Evolutionary conservation across 139 green algal species (phyloP), one percentile per base, ranked within the genome.

Genomic region (Micractinium sp.): DNA sequence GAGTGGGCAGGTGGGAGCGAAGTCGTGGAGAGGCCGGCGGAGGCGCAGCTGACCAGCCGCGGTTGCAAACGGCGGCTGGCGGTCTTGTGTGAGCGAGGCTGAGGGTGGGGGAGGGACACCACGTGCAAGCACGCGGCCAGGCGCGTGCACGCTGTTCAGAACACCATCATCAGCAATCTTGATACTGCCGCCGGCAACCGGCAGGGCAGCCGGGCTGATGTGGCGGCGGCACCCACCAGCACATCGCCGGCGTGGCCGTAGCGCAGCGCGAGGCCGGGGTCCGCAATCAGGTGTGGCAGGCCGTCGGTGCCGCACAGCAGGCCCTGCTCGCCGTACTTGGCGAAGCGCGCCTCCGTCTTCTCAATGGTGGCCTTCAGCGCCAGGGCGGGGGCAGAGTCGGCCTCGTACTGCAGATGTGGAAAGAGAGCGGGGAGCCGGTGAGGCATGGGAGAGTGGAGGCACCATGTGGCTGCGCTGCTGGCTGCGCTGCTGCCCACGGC

Each of bases 301-400:
- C 98, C 98, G 88, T 99, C 98, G 67, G 95, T 95, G 86, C 98
- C 98, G 95, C 98, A 99, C 87, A 99, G 97, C 91, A 99, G 94
- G 81, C 96, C 95, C 66, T 95, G 88, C 87, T 96, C 96, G 38
- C 88, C 96, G 94, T 99, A 99, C 91, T 96, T 98, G 39, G 92
- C 95, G 89, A 99, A 99, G 80, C 98, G 95, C 81, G 93, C 94
- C 92, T 99, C 95, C 75, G 97, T 99, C 90, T 96, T 96, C 88
- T 98, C 95, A 27, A 98, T 99, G 92, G 96, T 99, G 90, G 97
- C 97, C 83, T 99, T 91, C 53, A 99, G 93, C 9, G 97, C 97
- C 76, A 99, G 89, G 38, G 95, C 95, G 41, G 97, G 97, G 22
- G 97, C 97, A 77, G 94, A 97, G 88, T 92, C 97, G 19, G 92